phyloP scores from a whole-genome alignment of 2,329 filamentous ascomycete species.

The Furcasterigmium furcatum region DNA sequence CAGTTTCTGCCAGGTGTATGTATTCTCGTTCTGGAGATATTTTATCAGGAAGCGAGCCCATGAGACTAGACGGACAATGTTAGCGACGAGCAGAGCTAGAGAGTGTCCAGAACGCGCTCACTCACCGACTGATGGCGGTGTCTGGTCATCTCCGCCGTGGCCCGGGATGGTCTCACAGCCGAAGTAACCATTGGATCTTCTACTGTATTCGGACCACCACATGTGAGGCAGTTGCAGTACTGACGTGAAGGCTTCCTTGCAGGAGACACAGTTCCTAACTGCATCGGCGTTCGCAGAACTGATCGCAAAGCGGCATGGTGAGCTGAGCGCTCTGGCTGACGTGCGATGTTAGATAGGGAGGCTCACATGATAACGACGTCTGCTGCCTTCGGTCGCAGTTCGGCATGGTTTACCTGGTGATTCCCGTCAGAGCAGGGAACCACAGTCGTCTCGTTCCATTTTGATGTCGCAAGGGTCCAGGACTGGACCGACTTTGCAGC shows the following conservation, averaged over 20 bases:
- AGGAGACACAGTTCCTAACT: not conserved
- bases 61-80: conserved; percentile 17
- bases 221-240: no score
- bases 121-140: conserved; percentile 15
- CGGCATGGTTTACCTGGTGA: no score
- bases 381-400: no score
- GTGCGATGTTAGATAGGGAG: no score
- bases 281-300: no score
- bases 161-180: conserved; percentile 23
- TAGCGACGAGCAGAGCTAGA: not conserved
- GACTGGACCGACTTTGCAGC: no score
- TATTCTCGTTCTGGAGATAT: conserved; percentile 9
- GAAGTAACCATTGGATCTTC: conserved; percentile 35
- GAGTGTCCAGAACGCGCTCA: not conserved
- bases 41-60: conserved; percentile 29
- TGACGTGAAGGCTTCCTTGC: conserved; percentile 14
- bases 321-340: no score
- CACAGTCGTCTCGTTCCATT: no score
- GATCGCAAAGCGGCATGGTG: no score
- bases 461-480: no score
- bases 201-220: conserved; percentile 32
- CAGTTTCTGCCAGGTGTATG: conserved; percentile 30
- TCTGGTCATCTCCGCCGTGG: conserved; percentile 8
- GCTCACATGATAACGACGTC: no score
- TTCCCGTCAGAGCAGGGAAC: no score